A percentile compares a stretch with the other conserved stretches of the same genome.
Evolutionary conservation across 129 eudicot genomes (phyloP).

Genomic region (Daucus carota): DH1_v3.0 NC_030388.2:28083501-28084000

Average conservation of each 20-base stretch:
- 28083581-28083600: not conserved
- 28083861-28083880: slow-evolving; percentile 4
- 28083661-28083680: not conserved
- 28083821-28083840: not conserved
- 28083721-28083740: slow-evolving; percentile 4
- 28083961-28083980: not conserved
- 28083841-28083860: not conserved
- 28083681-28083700: slow-evolving; percentile 1
- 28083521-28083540: not conserved
- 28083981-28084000: slow-evolving; percentile 2
- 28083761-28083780: not conserved
- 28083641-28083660: not conserved
- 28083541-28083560: not conserved
- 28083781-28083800: not conserved
- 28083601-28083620: not conserved
- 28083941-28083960: not conserved
- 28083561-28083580: not conserved
- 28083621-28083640: too few species aligned
- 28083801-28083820: not conserved
- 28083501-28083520: not conserved
- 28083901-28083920: slow-evolving; percentile 1
- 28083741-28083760: not conserved
- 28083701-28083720: not conserved
- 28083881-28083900: slow-evolving; percentile 7
- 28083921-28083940: not conserved